Conservation (phyloP, 2,329 filamentous ascomycete genomes). For the Tolypocladium capitatum region DNA sequence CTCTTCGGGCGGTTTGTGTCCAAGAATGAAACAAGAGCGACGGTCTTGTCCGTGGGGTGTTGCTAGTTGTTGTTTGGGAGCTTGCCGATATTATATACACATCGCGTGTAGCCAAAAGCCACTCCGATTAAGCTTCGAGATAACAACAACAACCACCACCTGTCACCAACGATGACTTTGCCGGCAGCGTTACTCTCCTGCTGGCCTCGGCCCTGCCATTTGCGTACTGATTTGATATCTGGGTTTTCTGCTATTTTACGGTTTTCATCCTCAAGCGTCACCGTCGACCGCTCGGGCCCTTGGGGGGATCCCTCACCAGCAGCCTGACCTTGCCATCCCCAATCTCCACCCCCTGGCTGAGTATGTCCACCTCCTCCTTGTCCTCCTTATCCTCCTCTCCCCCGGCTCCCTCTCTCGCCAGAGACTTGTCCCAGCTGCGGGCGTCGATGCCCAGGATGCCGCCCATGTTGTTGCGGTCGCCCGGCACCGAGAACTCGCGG, state of each 20-base stretch:
- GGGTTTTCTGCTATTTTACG: constrained; percentile 12
- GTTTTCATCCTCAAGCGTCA: constrained; percentile 18
- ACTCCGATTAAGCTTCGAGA: no score
- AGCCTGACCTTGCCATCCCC: constrained; percentile 54
- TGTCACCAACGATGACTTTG: no score
- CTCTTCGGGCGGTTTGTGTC: no score
- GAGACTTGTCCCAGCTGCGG: constrained; percentile 51
- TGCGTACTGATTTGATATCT: neutral
- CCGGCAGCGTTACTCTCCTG: no score
- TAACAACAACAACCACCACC: no score
- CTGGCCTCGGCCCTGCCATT: neutral
- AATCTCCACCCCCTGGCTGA: constrained; percentile 54
- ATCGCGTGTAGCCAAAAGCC: no score
- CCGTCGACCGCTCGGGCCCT: constrained; percentile 38
- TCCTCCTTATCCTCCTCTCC: no score
- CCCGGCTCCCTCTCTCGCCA: constrained; percentile 32
- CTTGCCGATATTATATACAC: no score
- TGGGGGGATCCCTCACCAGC: constrained; percentile 47
- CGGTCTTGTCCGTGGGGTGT: no score
- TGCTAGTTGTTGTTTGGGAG: no score
- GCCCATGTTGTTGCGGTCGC: constrained; percentile 73
- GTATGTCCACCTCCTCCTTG: constrained; percentile 38
- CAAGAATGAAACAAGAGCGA: no score
- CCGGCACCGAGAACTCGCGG: constrained; percentile 89
- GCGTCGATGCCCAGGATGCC: constrained; percentile 61